Percentiles rank a stretch among this genome's conserved stretches.
Evolutionary conservation across 2,329 filamentous ascomycete species (phyloP).

Genomic region (Xylariaceae sp.): DNA sequence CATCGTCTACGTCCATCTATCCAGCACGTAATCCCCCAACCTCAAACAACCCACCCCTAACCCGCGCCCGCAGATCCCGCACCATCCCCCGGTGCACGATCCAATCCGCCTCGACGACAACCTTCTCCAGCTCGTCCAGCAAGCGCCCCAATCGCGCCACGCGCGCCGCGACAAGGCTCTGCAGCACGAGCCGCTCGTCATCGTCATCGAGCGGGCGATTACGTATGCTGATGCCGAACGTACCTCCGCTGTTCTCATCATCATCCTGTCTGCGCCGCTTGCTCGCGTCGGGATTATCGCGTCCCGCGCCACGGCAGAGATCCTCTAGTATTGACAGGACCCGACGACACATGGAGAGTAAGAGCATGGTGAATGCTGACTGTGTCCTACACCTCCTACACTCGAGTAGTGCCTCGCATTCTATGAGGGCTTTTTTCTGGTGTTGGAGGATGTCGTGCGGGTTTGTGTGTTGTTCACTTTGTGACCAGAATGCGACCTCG

Average conservation of each 20-base stretch:
- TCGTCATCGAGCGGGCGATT: slow-evolving; percentile 19
- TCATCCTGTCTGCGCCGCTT: slow-evolving; percentile 6
- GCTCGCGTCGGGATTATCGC: slow-evolving; percentile 1
- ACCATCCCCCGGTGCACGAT: slow-evolving; percentile 17
- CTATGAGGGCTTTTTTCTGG: slow-evolving; percentile 18
- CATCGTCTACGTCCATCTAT: no score
- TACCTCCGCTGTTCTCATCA: slow-evolving; percentile 8
- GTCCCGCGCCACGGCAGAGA: slow-evolving; percentile 6
- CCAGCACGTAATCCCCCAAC: slow-evolving; percentile 5
- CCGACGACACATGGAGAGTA: slow-evolving; percentile 18
- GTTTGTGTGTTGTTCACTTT: slow-evolving; percentile 15
- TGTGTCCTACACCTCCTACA: slow-evolving; percentile 16
- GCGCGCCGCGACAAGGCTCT: slow-evolving; percentile 19
- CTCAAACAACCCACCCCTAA: slow-evolving; percentile 12
- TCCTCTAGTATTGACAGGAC: slow-evolving; percentile 14
- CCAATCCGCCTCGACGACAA: slow-evolving; percentile 14
- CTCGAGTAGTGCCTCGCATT: slow-evolving; percentile 18
- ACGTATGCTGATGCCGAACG: slow-evolving; percentile 18
- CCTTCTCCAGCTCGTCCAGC: slow-evolving; percentile 12
- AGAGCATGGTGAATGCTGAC: slow-evolving; percentile 19
- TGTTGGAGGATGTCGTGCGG: slow-evolving; percentile 17
- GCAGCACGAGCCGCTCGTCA: slow-evolving; percentile 18
- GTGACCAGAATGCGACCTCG: slow-evolving; percentile 17
- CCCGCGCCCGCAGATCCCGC: slow-evolving; percentile 14
- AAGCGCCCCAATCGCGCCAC: slow-evolving; percentile 16